Conservation (phyloP, 2,329 filamentous ascomycete genomes). For the Phaeosphaeriaceae sp. region DNA sequence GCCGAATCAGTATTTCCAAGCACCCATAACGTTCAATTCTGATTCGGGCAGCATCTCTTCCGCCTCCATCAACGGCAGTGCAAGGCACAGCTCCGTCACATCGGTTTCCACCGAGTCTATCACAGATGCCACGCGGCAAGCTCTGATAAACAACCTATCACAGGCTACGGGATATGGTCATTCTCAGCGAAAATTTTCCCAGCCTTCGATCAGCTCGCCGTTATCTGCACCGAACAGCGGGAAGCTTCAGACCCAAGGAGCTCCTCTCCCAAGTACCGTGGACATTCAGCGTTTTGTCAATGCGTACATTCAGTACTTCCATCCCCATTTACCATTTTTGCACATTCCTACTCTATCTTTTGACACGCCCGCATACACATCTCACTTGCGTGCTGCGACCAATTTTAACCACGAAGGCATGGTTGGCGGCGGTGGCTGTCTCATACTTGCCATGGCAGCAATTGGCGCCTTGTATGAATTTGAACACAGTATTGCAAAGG, state of each 20-base stretch:
- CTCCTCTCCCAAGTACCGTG: constrained; percentile 75
- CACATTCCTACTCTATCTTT: constrained; percentile 92
- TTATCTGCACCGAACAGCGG: constrained; percentile 48
- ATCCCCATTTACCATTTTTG: constrained; percentile 92
- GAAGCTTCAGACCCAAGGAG: constrained; percentile 53
- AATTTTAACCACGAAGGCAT: constrained; percentile 62
- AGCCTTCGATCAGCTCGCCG: constrained; percentile 62
- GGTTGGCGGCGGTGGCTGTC: constrained; percentile 81
- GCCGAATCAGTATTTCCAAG: constrained; percentile 66
- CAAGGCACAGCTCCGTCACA: constrained; percentile 64
- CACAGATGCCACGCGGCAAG: constrained; percentile 69
- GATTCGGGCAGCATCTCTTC: constrained; percentile 68
- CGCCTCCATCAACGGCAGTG: constrained; percentile 72
- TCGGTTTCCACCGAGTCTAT: constrained; percentile 69
- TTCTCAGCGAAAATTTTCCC: constrained; percentile 64
- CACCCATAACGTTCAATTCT: constrained; percentile 71
- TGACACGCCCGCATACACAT: constrained; percentile 73
- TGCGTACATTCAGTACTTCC: constrained; percentile 89
- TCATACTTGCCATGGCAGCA: constrained; percentile 88
- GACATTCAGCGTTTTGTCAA: constrained; percentile 90
- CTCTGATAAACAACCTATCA: constrained; percentile 66
- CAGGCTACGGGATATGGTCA: constrained; percentile 63
- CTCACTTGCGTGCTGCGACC: constrained; percentile 63
- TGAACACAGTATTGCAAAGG: constrained; percentile 78
- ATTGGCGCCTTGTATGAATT: constrained; percentile 86